A percentile compares a stretch with the other conserved stretches of the same genome.
Conservation (phyloP, 2,329 filamentous ascomycete species). For the Botrytis sinoallii region DNA sequence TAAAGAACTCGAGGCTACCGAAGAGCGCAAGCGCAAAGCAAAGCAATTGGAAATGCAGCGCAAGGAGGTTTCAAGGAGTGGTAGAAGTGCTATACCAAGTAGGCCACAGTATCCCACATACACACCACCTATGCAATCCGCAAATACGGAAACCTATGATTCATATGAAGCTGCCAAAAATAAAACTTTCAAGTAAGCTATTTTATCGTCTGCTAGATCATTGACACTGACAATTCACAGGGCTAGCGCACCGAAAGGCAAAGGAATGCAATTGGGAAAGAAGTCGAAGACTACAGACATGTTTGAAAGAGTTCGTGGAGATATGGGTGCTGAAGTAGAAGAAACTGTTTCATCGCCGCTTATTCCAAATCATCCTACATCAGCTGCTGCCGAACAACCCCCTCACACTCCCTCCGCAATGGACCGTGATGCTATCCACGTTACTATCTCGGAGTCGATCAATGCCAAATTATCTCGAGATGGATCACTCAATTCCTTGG, state of each 20-base stretch:
- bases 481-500: constrained; percentile 79
- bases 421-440: constrained; percentile 81
- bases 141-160: constrained; percentile 80
- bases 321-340: constrained; percentile 83
- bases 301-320: constrained; percentile 91
- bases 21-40: constrained; percentile 97
- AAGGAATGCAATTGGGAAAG: constrained; percentile 99
- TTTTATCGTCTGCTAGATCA: constrained; percentile 31
- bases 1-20: constrained; percentile 96
- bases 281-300: constrained; percentile 98
- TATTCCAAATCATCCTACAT: constrained; percentile 51
- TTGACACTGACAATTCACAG: constrained; percentile 37
- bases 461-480: constrained; percentile 85
- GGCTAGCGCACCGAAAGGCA: constrained; percentile 72
- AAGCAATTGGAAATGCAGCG: constrained; percentile 99
- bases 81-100: constrained; percentile 64
- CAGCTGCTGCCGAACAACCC: constrained; percentile 51
- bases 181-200: constrained; percentile 74
- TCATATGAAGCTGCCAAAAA: constrained; percentile 97
- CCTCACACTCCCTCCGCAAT: constrained; percentile 58
- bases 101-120: constrained; percentile 86
- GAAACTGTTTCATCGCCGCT: constrained; percentile 62
- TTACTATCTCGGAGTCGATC: constrained; percentile 87
- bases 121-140: constrained; percentile 72
- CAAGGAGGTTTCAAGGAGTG: constrained; percentile 84